Evolutionary conservation across 495 filamentous ascomycete species (phyloP).

Genomic region (Daldinia caldariorum): DNA sequence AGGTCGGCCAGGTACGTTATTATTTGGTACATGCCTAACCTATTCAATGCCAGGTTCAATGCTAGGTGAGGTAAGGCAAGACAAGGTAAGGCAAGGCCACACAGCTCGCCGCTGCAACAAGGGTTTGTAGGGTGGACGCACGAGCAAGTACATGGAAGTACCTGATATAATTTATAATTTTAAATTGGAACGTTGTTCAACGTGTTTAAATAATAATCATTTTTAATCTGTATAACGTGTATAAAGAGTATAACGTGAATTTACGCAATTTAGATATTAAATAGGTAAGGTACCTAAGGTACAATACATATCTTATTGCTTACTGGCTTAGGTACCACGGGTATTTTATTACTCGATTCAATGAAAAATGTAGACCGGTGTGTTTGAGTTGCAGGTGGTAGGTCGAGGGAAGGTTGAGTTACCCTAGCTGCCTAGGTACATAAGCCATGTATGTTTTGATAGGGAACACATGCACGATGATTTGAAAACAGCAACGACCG

Average conservation of each 20-base stretch:
- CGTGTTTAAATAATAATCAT: too few relatives aligned
- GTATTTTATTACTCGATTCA: neutral
- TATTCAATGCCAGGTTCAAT: constrained; percentile 2
- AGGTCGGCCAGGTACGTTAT: neutral
- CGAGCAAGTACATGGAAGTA: constrained; percentile 1
- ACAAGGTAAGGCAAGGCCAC: constrained; percentile 35
- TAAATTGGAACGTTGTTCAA: neutral
- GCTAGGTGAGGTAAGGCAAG: constrained; percentile 40
- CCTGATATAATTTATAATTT: neutral
- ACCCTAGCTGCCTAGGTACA: constrained; percentile 2
- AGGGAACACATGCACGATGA: neutral
- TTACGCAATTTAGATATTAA: neutral
- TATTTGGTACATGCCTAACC: constrained; percentile 17
- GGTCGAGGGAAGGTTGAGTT: neutral
- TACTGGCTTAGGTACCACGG: constrained; percentile 5
- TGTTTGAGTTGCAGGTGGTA: constrained; percentile 12
- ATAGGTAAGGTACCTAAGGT: neutral
- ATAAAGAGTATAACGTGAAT: neutral
- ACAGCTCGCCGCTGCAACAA: constrained; percentile 23
- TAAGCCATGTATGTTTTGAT: constrained; percentile 14
- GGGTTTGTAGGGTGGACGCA: constrained; percentile 6
- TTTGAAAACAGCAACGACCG: constrained; percentile 8
- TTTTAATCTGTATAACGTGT: neutral
- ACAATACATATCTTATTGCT: neutral
- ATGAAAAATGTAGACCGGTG: constrained; percentile 5